A percentile compares a stretch with the other conserved stretches of the same genome.
Evolutionary conservation across 345 rosid genomes (phyloP).

Genomic region (Acer negundo): DNA sequence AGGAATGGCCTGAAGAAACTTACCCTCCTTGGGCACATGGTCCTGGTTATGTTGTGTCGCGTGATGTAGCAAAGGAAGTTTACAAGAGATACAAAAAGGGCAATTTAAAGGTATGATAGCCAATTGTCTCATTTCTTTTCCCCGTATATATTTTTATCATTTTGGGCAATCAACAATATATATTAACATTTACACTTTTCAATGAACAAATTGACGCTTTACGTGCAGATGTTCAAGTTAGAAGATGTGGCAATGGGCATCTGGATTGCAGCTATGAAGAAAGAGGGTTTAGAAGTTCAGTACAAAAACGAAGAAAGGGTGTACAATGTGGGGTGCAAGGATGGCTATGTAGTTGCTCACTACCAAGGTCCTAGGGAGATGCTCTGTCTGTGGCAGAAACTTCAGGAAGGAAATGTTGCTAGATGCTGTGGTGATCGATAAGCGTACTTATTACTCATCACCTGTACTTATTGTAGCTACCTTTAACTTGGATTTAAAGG

Average conservation of each 20-base stretch:
- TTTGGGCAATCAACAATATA: neutral
- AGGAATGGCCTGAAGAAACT: conserved; percentile 85
- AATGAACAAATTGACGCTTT: neutral
- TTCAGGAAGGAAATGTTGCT: conserved; percentile 69
- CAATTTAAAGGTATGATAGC: conserved; percentile 55
- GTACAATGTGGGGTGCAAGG: conserved; percentile 75
- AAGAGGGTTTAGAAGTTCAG: conserved; percentile 60
- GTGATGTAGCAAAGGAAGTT: conserved; percentile 75
- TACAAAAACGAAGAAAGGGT: conserved; percentile 76
- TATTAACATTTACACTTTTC: neutral
- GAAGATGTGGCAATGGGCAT: conserved; percentile 99
- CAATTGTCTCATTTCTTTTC: neutral
- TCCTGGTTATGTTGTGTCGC: conserved; percentile 87
- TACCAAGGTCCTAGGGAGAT: conserved; percentile 92
- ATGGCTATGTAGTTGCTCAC: conserved; percentile 88
- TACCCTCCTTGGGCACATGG: conserved; percentile 98
- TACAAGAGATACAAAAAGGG: conserved; percentile 55
- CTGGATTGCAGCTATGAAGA: conserved; percentile 77
- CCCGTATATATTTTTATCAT: neutral
- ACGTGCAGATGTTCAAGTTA: conserved; percentile 87
- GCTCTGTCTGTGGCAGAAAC: conserved; percentile 94
- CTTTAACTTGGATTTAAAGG: neutral
- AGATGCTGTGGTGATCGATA: conserved; percentile 67
- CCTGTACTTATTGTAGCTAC: neutral
- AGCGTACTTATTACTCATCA: neutral